A percentile compares a stretch with the other conserved stretches of the same genome.
Evolutionary conservation across 768 basidiomycete species (phyloP).

Genomic region (Dendrothele bispora): DNA sequence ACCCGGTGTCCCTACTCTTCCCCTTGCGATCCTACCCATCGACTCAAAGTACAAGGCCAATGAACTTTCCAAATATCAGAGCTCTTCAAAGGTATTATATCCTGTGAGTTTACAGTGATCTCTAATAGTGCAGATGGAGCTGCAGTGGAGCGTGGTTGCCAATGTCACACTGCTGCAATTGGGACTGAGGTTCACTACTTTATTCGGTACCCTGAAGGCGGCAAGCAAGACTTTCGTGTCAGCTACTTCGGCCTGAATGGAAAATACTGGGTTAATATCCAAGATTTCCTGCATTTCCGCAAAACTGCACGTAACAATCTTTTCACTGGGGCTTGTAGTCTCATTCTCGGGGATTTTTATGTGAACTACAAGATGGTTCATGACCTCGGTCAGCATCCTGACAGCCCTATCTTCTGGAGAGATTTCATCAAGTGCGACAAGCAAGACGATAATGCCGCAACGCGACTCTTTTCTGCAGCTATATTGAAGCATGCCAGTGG

Average conservation of each 20-base stretch:
- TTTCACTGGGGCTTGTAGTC: slow-evolving; percentile 28
- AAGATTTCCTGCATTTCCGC: slow-evolving; percentile 34
- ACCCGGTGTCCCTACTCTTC: too few relatives aligned
- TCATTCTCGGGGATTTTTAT: slow-evolving; percentile 21
- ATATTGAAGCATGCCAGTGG: slow-evolving; percentile 17
- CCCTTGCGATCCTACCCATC: too few relatives aligned
- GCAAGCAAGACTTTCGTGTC: background rate
- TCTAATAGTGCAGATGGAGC: background rate
- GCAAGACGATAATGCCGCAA: slow-evolving; percentile 37
- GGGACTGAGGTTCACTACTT: background rate
- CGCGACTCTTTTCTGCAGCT: slow-evolving; percentile 29
- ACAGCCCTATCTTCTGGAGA: slow-evolving; percentile 23
- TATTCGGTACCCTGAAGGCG: slow-evolving; percentile 1
- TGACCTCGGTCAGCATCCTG: slow-evolving; percentile 11
- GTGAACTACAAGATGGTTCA: slow-evolving; percentile 19
- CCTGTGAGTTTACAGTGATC: background rate
- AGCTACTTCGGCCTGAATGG: slow-evolving; percentile 11
- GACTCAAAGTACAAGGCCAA: too few relatives aligned
- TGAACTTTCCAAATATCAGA: too few relatives aligned
- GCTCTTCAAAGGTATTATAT: background rate
- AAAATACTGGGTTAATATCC: slow-evolving; percentile 27
- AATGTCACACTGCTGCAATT: background rate
- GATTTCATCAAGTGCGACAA: slow-evolving; percentile 33
- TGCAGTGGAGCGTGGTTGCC: background rate
- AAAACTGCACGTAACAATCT: slow-evolving; percentile 37